Evolutionary conservation across 2,329 filamentous ascomycete species (phyloP), one percentile per base, ranked within the genome.

Genomic region (Aspergillus hortae): DNA sequence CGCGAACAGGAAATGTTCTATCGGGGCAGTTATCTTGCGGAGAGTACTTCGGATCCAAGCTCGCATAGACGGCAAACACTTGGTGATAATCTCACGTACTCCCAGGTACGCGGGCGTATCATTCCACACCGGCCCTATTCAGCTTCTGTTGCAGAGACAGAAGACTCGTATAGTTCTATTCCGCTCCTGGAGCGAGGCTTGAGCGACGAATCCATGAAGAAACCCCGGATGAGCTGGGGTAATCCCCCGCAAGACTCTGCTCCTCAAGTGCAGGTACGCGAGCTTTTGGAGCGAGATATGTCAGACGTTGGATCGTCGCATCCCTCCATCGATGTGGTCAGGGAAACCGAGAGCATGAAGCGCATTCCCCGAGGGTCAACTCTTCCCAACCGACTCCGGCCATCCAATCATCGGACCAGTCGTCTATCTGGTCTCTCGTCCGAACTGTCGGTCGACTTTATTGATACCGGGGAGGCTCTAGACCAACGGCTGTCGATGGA

Each of bases 121-220:
- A 58, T 64, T 15, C 65, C 65, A 19, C 66, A 65, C 25, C 63
- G 68, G 14, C 63, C 69, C n/a, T 70, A 73, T 41, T 71, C 71
- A 9, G 69, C 69, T 41, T 75, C 74, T 2, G 68, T 76, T 23
- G 80, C 83, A 12, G 82, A 81, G 51, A 91, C 89, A 0, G 80
- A 83, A 25, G 84, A 86, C 46, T 92, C 89, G 0, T 91, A 90
- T 65, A 86, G 83, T 36, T 92, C 89, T 0, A 84, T 86, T 32
- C 89, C 90, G 4, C 78, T 94, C 6, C 78, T 95, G 11, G 87
- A 92, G 55, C 82, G 88, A 46, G 88, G 81, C 6, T 56, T 75
- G 44, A 68, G 65, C 30, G 68, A 79, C 45, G 74, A 78, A 14
- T 76, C 76, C 2, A 78, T 79, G 75, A 77, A 74, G 54, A 75